Percentiles rank a stretch among this genome's conserved stretches.
Evolutionary conservation across 306 rosid species (phyloP).

Genomic region (Ammopiptanthus mongolicus): DNA sequence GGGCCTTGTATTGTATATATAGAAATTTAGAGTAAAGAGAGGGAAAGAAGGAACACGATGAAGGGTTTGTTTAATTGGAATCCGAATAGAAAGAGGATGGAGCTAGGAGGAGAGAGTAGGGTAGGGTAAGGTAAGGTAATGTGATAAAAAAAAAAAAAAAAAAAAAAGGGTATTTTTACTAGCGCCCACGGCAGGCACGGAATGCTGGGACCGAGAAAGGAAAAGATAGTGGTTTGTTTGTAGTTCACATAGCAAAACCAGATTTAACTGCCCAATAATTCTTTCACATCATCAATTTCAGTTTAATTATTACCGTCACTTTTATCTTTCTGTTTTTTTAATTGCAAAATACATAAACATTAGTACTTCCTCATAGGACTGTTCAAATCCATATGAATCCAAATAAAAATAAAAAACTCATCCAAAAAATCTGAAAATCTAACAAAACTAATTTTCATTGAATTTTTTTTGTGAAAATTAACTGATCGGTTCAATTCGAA

Average conservation of each 20-base stretch:
- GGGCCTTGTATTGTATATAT: slow-evolving; percentile 41
- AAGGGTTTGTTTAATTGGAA: slow-evolving; percentile 31
- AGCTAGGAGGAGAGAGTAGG: slow-evolving; percentile 14
- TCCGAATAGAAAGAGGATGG: slow-evolving; percentile 23
- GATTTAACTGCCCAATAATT: slow-evolving; percentile 18
- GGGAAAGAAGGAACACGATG: not conserved
- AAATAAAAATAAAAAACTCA: too few species aligned
- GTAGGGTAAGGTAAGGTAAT: slow-evolving; percentile 26
- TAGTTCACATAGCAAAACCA: slow-evolving; percentile 23
- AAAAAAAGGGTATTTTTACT: slow-evolving; percentile 21
- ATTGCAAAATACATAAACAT: too few species aligned
- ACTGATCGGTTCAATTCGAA: too few species aligned
- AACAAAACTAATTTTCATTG: too few species aligned
- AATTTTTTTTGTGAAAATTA: too few species aligned
- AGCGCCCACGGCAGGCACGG: slow-evolving; percentile 53
- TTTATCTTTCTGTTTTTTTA: too few species aligned
- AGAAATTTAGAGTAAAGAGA: slow-evolving; percentile 13
- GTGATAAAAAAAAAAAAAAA: not conserved
- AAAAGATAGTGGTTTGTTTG: slow-evolving; percentile 37
- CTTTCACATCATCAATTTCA: not conserved
- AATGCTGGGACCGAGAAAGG: slow-evolving; percentile 61
- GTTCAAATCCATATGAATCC: too few species aligned
- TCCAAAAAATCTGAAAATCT: too few species aligned
- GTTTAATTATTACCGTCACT: not conserved
- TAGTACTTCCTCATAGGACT: too few species aligned